Base-by-base conservation (phyloP, 2,329 filamentous ascomycete species). In the Pseudogymnoascus pannorum region DNA sequence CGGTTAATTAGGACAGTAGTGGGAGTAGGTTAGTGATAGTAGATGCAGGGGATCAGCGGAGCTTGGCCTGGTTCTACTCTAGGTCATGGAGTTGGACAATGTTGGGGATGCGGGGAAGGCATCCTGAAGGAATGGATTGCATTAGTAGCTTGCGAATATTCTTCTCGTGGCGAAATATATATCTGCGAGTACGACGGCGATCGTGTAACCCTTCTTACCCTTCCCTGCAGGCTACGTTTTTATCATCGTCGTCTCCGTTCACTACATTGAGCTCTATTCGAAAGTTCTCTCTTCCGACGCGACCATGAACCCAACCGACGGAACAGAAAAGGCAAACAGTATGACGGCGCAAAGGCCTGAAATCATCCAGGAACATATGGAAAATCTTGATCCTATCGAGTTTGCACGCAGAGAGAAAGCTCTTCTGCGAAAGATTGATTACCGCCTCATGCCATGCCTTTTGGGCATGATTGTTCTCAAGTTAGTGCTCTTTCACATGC, bases 401-500 rank as follows among this genome's bases (percentile, higher is more conserved):
- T 48, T 48, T 9, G 42, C 42, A 5, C 42, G 58, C 5, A 26
- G 58, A 42, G 62, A 66, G 31, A 62, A 62, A 22, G 63, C 51
- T 40, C 59, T 66, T 1, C 57, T 64, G 22, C 58, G 62, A 8
- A 64, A 64, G 38, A 66, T 66, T 18, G 65, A 66, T 24, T 26
- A 65, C n/a, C 51, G 65, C 24, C 44, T 66, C 16, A 63, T 67
- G 63, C 66, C 64, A 22, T 64, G 61, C 51, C 60, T 66, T 2
- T 58, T 67, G 40, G 31, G 66, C 35, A 66, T 65, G 64, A 64
- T 67, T 58, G 24, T 63, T 29, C 42, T 66, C 24, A 67, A 64
- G 64, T 64, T 38, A 26, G 58, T 35, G 16, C 3, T 60, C 61
- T 24, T 60, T 62, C 36, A 14, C 11, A 14, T 9, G 9, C 3